Base-by-base conservation (phyloP, 2,329 filamentous ascomycete species). In the Ascochyta koolunga region DNA sequence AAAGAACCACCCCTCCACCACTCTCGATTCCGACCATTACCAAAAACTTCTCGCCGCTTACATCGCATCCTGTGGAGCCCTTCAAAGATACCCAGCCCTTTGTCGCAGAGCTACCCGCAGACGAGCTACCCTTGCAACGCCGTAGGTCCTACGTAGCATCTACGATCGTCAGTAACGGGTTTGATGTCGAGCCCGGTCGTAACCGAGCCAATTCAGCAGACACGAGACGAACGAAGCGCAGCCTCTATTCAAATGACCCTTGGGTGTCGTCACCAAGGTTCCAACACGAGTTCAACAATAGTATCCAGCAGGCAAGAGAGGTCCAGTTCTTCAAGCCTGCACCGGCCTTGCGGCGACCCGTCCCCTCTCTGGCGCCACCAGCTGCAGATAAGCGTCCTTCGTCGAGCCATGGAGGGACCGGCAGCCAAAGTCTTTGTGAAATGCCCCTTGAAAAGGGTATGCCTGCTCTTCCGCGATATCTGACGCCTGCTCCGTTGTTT, bases 161-260 rank as follows among this genome's bases (percentile, higher is more conserved):
- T 7, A 62, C 56, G 18, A 39, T 61, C 7, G 41, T 57, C 5
- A 56, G 40, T 6, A 54, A 56, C 38, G 56, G 62, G 21, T 61
- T 64, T 36, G 57, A 60, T 18, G 16, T 61, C 4, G 58, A 44
- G 40, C 57, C 59, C 29, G 51, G 51, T 24, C 64, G 67, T 21
- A 47, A 57, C 18, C 65, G 71, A 46, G 68, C 70, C 19, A 71
- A 72, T 37, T 74, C 71, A 5, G 54, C 65, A 25, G 66, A 72
- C 18, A 66, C 67, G 3, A 61, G 64, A 38, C 58, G 64, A 21
- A 66, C 64, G 13, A 59, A 58, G 24, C 57, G 65, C 31, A 66
- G 61, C 22, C 54, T 68, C 32, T 67, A 69, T 48, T 64, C 66
- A 3, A 68, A 69, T 25, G 62, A 68, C 32, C 69, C 65, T 13